A percentile compares a stretch with the other conserved stretches of the same genome.
phyloP scores from a whole-genome alignment of 2,329 filamentous ascomycete species.

The Escovopsis weberi region DNA sequence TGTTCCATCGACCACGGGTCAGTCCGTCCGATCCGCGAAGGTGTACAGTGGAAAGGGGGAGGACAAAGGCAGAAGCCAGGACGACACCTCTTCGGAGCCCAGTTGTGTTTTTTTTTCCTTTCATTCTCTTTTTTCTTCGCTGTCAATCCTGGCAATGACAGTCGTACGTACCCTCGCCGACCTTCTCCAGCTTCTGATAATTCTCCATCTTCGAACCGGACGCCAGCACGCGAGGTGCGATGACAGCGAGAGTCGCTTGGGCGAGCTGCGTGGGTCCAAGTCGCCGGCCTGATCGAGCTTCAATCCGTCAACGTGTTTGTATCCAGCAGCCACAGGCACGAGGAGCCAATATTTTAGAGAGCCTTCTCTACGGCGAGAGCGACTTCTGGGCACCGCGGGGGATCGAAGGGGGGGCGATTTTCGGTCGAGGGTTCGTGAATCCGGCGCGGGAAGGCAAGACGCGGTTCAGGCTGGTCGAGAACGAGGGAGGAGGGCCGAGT shows the following conservation, averaged over 20 bases:
- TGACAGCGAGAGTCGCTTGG: not conserved
- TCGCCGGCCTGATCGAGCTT: not conserved
- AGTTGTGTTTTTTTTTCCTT: not conserved
- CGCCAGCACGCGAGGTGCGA: not conserved
- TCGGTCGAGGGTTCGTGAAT: constrained; percentile 4
- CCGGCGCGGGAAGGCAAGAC: constrained; percentile 4
- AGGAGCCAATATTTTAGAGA: too few species aligned
- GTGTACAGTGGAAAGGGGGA: not conserved
- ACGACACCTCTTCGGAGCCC: too few species aligned
- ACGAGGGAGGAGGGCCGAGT: not conserved
- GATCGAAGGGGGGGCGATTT: not conserved
- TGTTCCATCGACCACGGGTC: constrained; percentile 19
- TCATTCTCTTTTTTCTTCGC: not conserved
- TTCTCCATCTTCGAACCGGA: constrained; percentile 58
- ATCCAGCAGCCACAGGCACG: not conserved
- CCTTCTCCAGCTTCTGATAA: constrained; percentile 93
- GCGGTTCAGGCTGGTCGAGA: constrained; percentile 2
- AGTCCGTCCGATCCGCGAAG: too few species aligned
- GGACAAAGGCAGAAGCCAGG: too few species aligned
- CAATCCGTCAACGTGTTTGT: not conserved
- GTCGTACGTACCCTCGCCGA: constrained; percentile 63
- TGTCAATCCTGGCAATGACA: not conserved
- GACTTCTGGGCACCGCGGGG: constrained; percentile 1
- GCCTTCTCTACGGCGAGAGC: not conserved
- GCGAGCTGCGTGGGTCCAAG: not conserved